phyloP scores from a whole-genome alignment of 2,329 filamentous ascomycete species.

The Didymella segeticola region DNA sequence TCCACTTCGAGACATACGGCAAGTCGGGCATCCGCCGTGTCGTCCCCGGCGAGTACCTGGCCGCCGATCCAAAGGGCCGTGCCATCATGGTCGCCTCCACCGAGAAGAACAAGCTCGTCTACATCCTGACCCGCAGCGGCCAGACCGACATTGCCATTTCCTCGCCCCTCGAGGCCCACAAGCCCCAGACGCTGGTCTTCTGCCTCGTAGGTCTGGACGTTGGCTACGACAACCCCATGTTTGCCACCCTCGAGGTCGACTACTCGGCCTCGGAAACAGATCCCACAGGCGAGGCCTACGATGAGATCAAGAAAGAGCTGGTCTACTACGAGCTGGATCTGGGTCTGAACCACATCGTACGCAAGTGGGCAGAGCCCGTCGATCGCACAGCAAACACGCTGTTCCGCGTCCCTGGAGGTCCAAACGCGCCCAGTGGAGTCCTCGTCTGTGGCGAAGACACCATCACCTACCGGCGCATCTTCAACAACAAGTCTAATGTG shows the following conservation, averaged over 20 bases:
- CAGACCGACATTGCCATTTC: slow-evolving; percentile 96
- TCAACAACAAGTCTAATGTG: slow-evolving; percentile 71
- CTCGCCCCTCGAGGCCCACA: slow-evolving; percentile 94
- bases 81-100: slow-evolving; percentile 92
- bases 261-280: slow-evolving; percentile 93
- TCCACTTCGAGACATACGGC: slow-evolving; percentile 97
- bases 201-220: slow-evolving; percentile 89
- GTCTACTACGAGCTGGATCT: slow-evolving; percentile 98
- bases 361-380: slow-evolving; percentile 94
- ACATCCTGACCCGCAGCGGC: slow-evolving; percentile 93
- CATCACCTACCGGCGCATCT: slow-evolving; percentile 96
- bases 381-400: slow-evolving; percentile 87
- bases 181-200: slow-evolving; percentile 87
- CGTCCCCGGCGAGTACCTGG: slow-evolving; percentile 93
- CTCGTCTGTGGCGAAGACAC: slow-evolving; percentile 93
- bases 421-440: slow-evolving; percentile 92
- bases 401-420: slow-evolving; percentile 94
- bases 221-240: slow-evolving; percentile 95
- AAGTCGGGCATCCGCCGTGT: slow-evolving; percentile 95
- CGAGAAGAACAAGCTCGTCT: slow-evolving; percentile 99
- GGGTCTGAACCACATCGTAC: slow-evolving; percentile 94
- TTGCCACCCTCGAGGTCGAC: slow-evolving; percentile 92
- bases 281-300: slow-evolving; percentile 79
- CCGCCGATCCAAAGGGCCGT: slow-evolving; percentile 92
- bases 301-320: slow-evolving; percentile 84